These are phyloP conservation scores for Hirsutella rhossiliensis DNA, from an alignment of 2,329 filamentous ascomycete species.

Conservation along the genomic window DNA sequence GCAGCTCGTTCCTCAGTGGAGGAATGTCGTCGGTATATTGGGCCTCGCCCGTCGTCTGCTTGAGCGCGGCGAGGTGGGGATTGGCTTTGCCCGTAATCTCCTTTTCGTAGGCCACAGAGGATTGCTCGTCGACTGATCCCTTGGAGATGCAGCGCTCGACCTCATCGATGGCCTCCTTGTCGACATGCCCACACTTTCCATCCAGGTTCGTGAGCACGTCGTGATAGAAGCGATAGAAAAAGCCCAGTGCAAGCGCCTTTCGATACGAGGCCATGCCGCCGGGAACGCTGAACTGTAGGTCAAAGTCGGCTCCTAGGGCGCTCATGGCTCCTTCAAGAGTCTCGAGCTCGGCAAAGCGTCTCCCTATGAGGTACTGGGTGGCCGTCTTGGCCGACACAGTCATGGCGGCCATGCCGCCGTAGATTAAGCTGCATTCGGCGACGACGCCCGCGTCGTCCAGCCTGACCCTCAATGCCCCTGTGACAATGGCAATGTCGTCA, in stretches of 20 bases:
- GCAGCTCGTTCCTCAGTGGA: slow-evolving; percentile 73
- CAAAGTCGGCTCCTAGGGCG: slow-evolving; percentile 79
- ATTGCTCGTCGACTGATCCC: slow-evolving; percentile 66
- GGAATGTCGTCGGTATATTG: slow-evolving; percentile 97
- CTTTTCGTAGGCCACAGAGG: slow-evolving; percentile 66
- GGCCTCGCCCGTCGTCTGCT: slow-evolving; percentile 87
- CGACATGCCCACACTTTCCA: slow-evolving; percentile 33
- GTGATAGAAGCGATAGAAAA: slow-evolving; percentile 97
- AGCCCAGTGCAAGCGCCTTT: slow-evolving; percentile 78
- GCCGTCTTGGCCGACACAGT: slow-evolving; percentile 80
- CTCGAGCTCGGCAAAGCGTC: slow-evolving; percentile 64
- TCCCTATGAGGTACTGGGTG: slow-evolving; percentile 62
- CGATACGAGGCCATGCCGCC: slow-evolving; percentile 97
- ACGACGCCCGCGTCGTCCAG: slow-evolving; percentile 60
- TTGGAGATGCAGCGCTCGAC: slow-evolving; percentile 75
- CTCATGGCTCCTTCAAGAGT: slow-evolving; percentile 86
- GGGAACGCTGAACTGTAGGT: slow-evolving; percentile 79
- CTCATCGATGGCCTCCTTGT: slow-evolving; percentile 67
- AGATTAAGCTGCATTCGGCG: slow-evolving; percentile 66
- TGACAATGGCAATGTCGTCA: slow-evolving; percentile 97
- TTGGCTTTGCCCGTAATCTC: slow-evolving; percentile 76
- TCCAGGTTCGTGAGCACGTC: slow-evolving; percentile 60
- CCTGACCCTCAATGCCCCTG: slow-evolving; percentile 66
- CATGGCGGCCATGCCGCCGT: slow-evolving; percentile 88
- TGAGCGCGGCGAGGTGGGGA: slow-evolving; percentile 79